A percentile compares a stretch with the other conserved stretches of the same genome.
These are phyloP conservation scores for Fusarium sp. DNA, from an alignment of 2,329 filamentous ascomycete species.

Conservation along the genomic window DNA sequence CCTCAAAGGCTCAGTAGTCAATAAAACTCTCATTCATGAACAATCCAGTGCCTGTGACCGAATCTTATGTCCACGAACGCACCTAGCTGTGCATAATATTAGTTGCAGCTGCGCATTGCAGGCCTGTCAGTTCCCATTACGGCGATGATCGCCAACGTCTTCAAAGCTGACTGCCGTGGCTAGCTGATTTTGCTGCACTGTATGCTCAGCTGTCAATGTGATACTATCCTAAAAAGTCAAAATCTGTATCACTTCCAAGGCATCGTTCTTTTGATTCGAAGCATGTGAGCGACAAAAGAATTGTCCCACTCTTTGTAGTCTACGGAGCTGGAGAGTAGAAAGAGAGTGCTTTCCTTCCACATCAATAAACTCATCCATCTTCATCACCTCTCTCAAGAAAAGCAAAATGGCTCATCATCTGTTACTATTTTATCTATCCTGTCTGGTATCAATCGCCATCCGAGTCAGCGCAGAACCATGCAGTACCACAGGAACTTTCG, in stretches of 20 bases:
- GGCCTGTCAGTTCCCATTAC: background rate
- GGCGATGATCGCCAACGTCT: background rate
- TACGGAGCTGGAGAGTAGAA: background rate
- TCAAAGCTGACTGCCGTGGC: background rate
- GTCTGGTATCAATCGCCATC: background rate
- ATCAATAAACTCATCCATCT: background rate
- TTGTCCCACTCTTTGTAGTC: too few species aligned
- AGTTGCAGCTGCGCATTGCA: background rate
- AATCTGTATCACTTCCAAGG: too few species aligned
- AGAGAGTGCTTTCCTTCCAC: background rate
- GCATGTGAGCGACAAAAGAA: background rate
- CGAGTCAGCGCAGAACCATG: background rate
- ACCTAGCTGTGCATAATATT: background rate
- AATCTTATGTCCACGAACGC: background rate
- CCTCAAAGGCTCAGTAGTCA: too few species aligned
- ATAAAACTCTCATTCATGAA: background rate
- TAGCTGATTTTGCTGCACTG: background rate
- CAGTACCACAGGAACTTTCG: background rate
- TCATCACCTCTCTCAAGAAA: background rate
- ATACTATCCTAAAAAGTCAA: too few species aligned
- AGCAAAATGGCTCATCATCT: background rate
- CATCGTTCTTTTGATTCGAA: too few species aligned
- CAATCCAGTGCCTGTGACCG: too few species aligned
- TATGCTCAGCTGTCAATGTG: too few species aligned
- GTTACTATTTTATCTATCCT: background rate